Base-by-base conservation (phyloP, 345 rosid genomes). In the Raphanus sativus region DNA sequence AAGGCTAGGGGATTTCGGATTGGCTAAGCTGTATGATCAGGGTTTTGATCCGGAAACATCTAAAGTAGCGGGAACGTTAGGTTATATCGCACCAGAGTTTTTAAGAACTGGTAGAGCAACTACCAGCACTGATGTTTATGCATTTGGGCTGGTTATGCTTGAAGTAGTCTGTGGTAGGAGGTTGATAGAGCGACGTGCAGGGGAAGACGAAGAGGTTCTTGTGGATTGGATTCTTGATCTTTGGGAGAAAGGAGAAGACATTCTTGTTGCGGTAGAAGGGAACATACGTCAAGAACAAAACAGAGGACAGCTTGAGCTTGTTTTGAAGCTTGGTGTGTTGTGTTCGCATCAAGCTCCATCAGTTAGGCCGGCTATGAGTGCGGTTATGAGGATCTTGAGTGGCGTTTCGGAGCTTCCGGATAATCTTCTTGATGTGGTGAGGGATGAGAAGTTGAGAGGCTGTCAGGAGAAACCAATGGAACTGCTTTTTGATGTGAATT, bases 141-240 rank as follows among this genome's bases (percentile, higher is more conserved):
- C 87, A 0, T 87, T 80, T 21, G 88, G 90, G 26, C 45, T 76
- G 13, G 82, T 80, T 13, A 69, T 82, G 68, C 84, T 85, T 5
- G 90, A 85, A 68, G 81, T 87, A 0, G 83, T 81, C 4, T 81
- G 84, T 15, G 90, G 90, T 8, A 83, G 84, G 42, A 83, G 86
- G 54, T 30, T 84, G 10, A 73, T 83, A 0, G 81, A 76, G 69
- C 15, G 65, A 64, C 67, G 34, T 26, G 65, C 66, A 15, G 15
- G 36, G 0, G 60, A 36, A 5, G 74, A 67, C 0, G 77, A 80
- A 9, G 25, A 71, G 8, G 42, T 73, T 26, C 77, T 85, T 70
- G 80, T 76, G 26, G 84, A 80, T 0, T 80, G 85, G 83, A 82
- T 87, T 21, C 7, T 75, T 1, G 77, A 77, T n/a, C 69, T 66